A percentile compares a stretch with the other conserved stretches of the same genome.
Evolutionary conservation across 2,329 filamentous ascomycete genomes (phyloP).

Genomic region (Stachybotrys echinatus): DNA sequence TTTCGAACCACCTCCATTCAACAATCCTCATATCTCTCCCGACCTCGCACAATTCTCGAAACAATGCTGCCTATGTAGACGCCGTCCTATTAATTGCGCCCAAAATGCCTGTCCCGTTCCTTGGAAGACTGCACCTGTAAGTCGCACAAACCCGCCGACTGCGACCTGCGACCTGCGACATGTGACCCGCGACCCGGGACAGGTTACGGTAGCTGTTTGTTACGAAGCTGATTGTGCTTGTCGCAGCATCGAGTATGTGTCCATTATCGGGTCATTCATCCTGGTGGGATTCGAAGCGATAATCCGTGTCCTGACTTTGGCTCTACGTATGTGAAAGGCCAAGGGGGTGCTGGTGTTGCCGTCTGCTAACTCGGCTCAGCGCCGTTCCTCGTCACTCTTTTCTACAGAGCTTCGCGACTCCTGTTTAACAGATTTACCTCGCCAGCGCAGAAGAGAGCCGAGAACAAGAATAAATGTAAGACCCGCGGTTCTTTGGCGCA

Average conservation of each 20-base stretch:
- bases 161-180: constrained; percentile 4
- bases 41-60: background rate
- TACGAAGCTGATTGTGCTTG: no score
- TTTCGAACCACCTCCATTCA: background rate
- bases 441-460: constrained; percentile 61
- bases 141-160: no score
- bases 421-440: constrained; percentile 77
- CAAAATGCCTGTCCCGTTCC: constrained; percentile 47
- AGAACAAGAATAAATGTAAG: constrained; percentile 61
- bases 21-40: background rate
- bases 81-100: constrained; percentile 1
- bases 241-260: constrained; percentile 75
- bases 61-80: background rate
- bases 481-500: constrained; percentile 1
- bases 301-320: constrained; percentile 80
- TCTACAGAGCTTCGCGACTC: constrained; percentile 74
- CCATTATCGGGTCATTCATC: constrained; percentile 76
- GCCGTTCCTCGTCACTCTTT: constrained; percentile 72
- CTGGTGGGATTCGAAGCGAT: constrained; percentile 78
- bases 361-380: constrained; percentile 39
- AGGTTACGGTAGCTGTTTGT: no score
- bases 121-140: constrained; percentile 48
- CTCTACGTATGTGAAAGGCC: constrained; percentile 60
- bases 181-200: no score
- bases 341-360: background rate